Base-by-base conservation (phyloP, 2,329 filamentous ascomycete species). In the Fusarium longipes region DNA sequence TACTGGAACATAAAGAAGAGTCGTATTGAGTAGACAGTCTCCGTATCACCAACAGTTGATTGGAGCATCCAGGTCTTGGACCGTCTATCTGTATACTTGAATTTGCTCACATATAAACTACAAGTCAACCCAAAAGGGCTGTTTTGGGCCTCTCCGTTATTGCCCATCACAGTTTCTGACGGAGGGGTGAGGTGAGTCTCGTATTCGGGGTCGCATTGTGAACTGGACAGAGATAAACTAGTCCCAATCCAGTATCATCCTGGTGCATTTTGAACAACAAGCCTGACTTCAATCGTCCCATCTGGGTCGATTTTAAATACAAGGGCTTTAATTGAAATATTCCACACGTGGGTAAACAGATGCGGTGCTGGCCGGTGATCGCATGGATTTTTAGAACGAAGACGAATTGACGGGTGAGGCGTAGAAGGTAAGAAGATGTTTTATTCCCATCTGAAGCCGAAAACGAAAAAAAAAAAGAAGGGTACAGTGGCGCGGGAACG, bases 381-480 rank as follows among this genome's bases (percentile, higher is more conserved):
- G 22, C 35, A 56, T 12, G 43, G 45, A 25, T 48, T 22, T 20
- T 29, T 17, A 25, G 35, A 66, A 43, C 29, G 36, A 68, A 51
- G 51, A 48, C 47, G 50, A 66, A 32, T 39, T 27, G 48, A 36
- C 42, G 43, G 61, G 43, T 55, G 56, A 68, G 65, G 54, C 54
- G 39, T 54, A 25, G 39, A 42, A 36, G 42, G 48, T 24, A 25
- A 12, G 48, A 33, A 25, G 32, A 45, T 44, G 39, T 36, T 49
- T 27, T 44, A 39, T 29, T 43, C 25, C 22, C 18, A 63, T n/a
- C 33, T 33, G 36, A n/a, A 66, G 22, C 51, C 67, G 67, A 76
- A 70, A 68, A 70, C 67, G 67, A 70, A 61, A 62, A 68, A 70
- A 49, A 68, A 70, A 61, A 62, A 68, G 70, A 49, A 68, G 49